Evolutionary conservation across 208 protist species (phyloP).

Genomic region (Trypanosoma rangeli): DNA sequence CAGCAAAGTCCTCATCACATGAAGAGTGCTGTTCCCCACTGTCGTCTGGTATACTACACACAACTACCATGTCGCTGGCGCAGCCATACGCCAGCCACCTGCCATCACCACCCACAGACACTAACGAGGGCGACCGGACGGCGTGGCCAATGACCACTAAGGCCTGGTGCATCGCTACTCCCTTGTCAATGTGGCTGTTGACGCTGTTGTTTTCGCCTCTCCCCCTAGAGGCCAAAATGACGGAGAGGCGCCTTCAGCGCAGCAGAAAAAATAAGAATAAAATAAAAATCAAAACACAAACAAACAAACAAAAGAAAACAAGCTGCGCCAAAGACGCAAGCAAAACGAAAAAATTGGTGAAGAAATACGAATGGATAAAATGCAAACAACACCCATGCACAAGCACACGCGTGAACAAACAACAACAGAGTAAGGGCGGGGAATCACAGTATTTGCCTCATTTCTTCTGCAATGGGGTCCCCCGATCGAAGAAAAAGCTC

Average conservation of each 20-base stretch:
- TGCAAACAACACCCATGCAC: not conserved
- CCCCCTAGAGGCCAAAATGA: not conserved
- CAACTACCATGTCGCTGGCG: conserved; percentile 16
- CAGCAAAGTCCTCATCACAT: conserved; percentile 21
- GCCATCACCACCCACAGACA: conserved; percentile 29
- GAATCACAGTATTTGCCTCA: conserved; percentile 75
- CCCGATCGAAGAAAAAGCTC: conserved; percentile 71
- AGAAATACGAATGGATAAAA: not conserved
- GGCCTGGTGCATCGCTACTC: not conserved
- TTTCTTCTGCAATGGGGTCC: conserved; percentile 61
- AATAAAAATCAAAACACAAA: conserved; percentile 4
- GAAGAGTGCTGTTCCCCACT: not conserved
- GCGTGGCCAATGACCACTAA: conserved; percentile 28
- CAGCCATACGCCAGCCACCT: conserved; percentile 32
- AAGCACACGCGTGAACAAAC: not conserved
- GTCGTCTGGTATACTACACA: conserved; percentile 20
- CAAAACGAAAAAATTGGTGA: not conserved
- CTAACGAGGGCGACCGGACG: conserved; percentile 29
- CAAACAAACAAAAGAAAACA: conserved; percentile 4
- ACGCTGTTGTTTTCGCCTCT: not conserved
- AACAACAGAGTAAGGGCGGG: not conserved
- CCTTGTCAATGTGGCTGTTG: not conserved
- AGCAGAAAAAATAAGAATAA: not conserved
- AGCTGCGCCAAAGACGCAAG: not conserved
- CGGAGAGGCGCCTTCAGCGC: not conserved